These are phyloP conservation scores for Stephania cephalantha DNA, from an alignment of 164 flowering plant genomes.

Conservation along the genomic window DNA sequence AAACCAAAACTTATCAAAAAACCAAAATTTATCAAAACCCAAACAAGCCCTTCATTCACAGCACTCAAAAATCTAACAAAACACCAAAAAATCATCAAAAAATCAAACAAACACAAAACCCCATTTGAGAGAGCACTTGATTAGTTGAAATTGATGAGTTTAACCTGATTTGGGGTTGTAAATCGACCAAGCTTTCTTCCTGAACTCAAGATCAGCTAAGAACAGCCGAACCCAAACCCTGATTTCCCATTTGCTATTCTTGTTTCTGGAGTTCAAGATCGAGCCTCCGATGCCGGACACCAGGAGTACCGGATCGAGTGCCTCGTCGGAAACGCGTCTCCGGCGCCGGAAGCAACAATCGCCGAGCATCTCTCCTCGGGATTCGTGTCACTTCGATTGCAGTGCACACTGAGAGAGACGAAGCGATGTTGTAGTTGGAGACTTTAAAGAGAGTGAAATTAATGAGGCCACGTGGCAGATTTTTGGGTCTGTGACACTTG, in stretches of 20 bases:
- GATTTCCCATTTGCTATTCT: slow-evolving; percentile 36
- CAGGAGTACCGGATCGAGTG: slow-evolving; percentile 68
- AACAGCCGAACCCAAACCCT: slow-evolving; percentile 91
- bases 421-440: not conserved
- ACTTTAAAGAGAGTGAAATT: not conserved
- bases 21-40: no score
- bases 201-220: slow-evolving; percentile 72
- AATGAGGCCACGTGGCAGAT: not conserved
- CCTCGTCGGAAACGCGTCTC: slow-evolving; percentile 9
- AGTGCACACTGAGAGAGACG: not conserved
- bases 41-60: no score
- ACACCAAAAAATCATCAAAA: no score
- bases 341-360: slow-evolving; percentile 26
- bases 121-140: no score
- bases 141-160: no score
- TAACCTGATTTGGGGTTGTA: slow-evolving; percentile 78
- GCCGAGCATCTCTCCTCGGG: slow-evolving; percentile 9
- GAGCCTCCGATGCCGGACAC: slow-evolving; percentile 89
- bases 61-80: no score
- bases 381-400: not conserved
- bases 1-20: no score
- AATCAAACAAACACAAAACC: no score
- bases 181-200: slow-evolving; percentile 59
- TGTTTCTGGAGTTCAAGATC: slow-evolving; percentile 61
- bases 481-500: not conserved